Evolutionary conservation across 2,329 filamentous ascomycete species (phyloP).

Genomic region (Parascedosporium putredinis): DNA sequence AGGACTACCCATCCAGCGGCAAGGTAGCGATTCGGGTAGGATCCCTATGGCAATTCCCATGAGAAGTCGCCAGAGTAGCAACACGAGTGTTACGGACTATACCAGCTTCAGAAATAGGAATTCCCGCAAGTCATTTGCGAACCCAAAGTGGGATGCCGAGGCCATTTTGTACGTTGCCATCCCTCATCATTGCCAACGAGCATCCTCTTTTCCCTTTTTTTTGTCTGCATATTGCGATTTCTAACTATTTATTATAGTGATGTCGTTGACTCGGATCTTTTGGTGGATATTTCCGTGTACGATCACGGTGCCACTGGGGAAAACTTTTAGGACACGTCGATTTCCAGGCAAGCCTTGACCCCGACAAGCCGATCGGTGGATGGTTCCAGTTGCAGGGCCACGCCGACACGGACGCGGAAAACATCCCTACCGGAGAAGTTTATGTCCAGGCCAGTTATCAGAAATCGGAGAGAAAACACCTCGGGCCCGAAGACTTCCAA

Average conservation of each 20-base stretch:
- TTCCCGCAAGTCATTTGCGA: constrained; percentile 52
- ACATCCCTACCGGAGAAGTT: constrained; percentile 76
- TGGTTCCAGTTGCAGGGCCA: constrained; percentile 80
- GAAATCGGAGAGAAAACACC: constrained; percentile 77
- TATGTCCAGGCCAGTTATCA: constrained; percentile 81
- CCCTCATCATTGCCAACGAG: neutral
- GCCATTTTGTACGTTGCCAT: constrained; percentile 72
- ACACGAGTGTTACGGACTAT: constrained; percentile 69
- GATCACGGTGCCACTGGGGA: constrained; percentile 72
- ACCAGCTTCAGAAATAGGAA: constrained; percentile 50
- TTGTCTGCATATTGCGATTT: neutral
- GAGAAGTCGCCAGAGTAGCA: constrained; percentile 92
- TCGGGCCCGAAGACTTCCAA: constrained; percentile 90
- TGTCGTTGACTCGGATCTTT: constrained; percentile 81
- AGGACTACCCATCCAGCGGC: constrained; percentile 53
- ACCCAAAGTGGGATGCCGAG: constrained; percentile 92
- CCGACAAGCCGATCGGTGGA: constrained; percentile 61
- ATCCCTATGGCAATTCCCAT: constrained; percentile 90
- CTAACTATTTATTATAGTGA: constrained; percentile 51
- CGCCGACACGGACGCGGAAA: constrained; percentile 58
- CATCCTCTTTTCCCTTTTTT: too few species aligned
- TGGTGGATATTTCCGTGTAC: constrained; percentile 89
- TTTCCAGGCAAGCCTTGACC: constrained; percentile 57
- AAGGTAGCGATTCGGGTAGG: constrained; percentile 70
- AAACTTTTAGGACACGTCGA: constrained; percentile 79